phyloP scores from a whole-genome alignment of 192 early-diverging fungal species.

The Thamnidium elegans region DNA sequence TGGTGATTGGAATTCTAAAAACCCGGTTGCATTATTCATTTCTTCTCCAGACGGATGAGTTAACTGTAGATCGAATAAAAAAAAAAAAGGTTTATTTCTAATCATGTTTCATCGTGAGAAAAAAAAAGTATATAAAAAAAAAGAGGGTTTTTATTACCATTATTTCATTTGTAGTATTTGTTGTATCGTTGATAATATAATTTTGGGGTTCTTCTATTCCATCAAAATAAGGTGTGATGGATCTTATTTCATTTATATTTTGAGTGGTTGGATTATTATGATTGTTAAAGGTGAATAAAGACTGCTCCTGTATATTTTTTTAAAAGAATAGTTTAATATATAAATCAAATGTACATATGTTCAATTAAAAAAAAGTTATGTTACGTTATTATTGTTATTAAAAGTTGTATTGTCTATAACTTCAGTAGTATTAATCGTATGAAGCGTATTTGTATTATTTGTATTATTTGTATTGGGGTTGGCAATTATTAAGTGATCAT shows the following conservation, averaged over 20 bases:
- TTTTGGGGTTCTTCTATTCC: conserved; percentile 2
- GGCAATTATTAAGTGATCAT: conserved; percentile 3
- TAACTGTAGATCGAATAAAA: not conserved
- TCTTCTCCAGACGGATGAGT: not conserved
- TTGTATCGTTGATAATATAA: not conserved
- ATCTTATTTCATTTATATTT: not conserved
- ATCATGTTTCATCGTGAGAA: conserved; percentile 18
- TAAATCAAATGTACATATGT: not conserved
- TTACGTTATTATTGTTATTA: not conserved
- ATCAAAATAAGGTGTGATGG: conserved; percentile 12
- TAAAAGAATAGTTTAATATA: too few relatives aligned
- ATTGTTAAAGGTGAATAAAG: conserved; percentile 1
- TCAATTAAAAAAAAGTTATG: too few relatives aligned
- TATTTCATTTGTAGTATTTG: not conserved
- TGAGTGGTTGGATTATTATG: not conserved
- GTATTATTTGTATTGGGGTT: conserved; percentile 1
- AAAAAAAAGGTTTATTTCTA: conserved; percentile 9
- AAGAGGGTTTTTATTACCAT: not conserved
- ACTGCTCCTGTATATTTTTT: not conserved
- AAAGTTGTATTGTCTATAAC: too few relatives aligned
- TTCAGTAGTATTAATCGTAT: too few relatives aligned
- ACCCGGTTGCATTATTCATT: conserved; percentile 2
- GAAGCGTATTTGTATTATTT: not conserved
- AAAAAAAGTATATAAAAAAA: not conserved
- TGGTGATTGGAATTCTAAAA: conserved; percentile 12